Base-by-base conservation (phyloP, 192 early-diverging fungal genomes). In the Linderina pennispora region DNA sequence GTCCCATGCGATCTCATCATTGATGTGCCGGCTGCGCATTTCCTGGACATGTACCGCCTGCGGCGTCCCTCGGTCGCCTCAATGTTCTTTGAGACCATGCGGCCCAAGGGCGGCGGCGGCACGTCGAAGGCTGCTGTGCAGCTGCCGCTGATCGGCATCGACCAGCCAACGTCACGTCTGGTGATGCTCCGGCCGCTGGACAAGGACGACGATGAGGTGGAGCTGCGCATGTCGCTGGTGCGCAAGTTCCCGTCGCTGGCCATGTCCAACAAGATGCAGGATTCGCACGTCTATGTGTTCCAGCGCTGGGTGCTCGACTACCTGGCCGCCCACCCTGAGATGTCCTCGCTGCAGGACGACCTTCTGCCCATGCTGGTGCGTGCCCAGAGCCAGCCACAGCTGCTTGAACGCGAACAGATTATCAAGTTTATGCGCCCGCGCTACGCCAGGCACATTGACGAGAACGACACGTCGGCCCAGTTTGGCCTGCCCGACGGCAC, bases 261-360 rank as follows among this genome's bases (percentile, higher is more conserved):
- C 24, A 53, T 99, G 23, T 79, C 84, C 40, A 85, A 87, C 36
- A 78, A 87, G 34, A 75, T 97, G 50, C 82, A 87, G 47, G 91
- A 96, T 64, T 86, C 88, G 6, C 97, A 97, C 51, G 43, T 96
- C 17, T 99, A 98, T 50, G 79, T 98, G 10, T 88, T 95, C 65
- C 87, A 91, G 49, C 74, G 77, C 23, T 99, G 97, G 97, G 84
- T 99, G 1, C 60, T 95, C 40, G 92, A 97, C 62, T 60, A 90
- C 43, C 55, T 96, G 10, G 65, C 59, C 11, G 64, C 74, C 56
- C 75, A 87, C 58, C 77, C 79, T 13, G 69, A 71, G 13, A 77
- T 88, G 23, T 61, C 74, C n/a, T 88, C 88, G 55, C 65, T 98
- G 11, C 80, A 86, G 40, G 74, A 83, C 42, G 89, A 96, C 50